These are phyloP conservation scores for Lepiota subincarnata DNA, from an alignment of 768 basidiomycete species.

Conservation along the genomic window DNA sequence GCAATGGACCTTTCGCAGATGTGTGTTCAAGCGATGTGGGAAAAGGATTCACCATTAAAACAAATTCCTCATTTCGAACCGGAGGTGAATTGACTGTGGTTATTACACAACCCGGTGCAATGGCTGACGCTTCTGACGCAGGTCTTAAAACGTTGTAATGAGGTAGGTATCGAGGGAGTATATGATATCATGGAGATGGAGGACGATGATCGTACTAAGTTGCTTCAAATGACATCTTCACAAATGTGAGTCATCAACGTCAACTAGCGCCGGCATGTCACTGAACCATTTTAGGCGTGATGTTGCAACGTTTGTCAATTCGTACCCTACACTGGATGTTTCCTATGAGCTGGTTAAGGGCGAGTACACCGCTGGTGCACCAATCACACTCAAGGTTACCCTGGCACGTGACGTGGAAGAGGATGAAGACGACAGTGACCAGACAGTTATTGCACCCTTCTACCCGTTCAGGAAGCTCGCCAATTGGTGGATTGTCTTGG, in stretches of 20 bases:
- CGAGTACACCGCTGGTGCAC: constrained; percentile 80
- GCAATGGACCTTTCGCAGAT: constrained; percentile 99
- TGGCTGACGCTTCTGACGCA: constrained; percentile 22
- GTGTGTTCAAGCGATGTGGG: constrained; percentile 99
- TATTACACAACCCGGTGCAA: not conserved
- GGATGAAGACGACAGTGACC: constrained; percentile 69
- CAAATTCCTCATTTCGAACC: constrained; percentile 96
- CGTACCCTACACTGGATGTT: constrained; percentile 96
- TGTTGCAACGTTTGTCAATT: constrained; percentile 93
- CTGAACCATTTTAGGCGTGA: constrained; percentile 59
- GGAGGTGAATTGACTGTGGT: constrained; percentile 48
- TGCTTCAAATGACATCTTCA: constrained; percentile 78
- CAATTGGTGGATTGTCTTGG: constrained; percentile 97
- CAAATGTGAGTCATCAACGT: constrained; percentile 73
- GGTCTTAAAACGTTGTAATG: constrained; percentile 84
- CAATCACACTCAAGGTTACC: constrained; percentile 75
- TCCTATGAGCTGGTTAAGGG: constrained; percentile 81
- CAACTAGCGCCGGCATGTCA: constrained; percentile 14
- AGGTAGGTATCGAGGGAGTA: constrained; percentile 78
- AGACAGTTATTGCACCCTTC: constrained; percentile 87
- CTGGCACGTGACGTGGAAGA: constrained; percentile 82
- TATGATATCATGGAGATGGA: constrained; percentile 99
- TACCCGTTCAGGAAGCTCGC: constrained; percentile 89
- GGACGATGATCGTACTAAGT: constrained; percentile 76
- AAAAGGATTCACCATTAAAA: constrained; percentile 90